Evolutionary conservation across 176 grass and related monocot genomes (phyloP), one percentile per base, ranked within the genome.

Genomic region (Oryza nivara): DNA sequence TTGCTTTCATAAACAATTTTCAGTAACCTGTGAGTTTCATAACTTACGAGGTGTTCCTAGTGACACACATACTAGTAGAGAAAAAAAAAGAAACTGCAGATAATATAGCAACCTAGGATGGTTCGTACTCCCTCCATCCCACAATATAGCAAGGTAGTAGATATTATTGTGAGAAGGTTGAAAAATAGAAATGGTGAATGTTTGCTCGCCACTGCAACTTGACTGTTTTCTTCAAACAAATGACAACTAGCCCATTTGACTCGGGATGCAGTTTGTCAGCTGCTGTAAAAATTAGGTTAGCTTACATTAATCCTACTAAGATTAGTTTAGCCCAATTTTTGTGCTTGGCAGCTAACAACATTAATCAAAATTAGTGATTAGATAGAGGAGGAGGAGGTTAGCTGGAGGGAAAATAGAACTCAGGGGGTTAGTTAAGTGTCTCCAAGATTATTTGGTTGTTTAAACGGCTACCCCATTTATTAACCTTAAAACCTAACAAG

Each of bases 81-180:
- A 32, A 32, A 32, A 32, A 49, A 41, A 15, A 16, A 6, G 14
- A 4, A 0, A 14, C 49, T 58, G 54, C 14, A 58, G 17, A 32
- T 32, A 32, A 32, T 32, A 32, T 32, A 32, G 30, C 30, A 32
- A 32, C 30, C 30, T 32, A 32, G 30, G 30, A 32, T 32, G 30
- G 30, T 32, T 32, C 30, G 30, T 32, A 32, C 30, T 32, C 30
- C 30, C 30, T 32, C 30, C 30, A 0, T 32, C 30, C 30, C 30
- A 32, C 2, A 32, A 32, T 32, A 32, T 32, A 32, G 2, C 30
- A 32, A 32, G 30, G 2, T 2, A 32, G 30, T 32, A 32, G 7
- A 80, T 52, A 38, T 80, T 51, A 38, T 54, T 49, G 11, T 80
- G 25, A 76, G 10, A 40, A 66, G 11, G 17, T 15, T 80, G 12